Evolutionary conservation across 78 protist genomes (phyloP), one percentile per base, ranked within the genome.

Genomic region (Dictyostelium brefeldianum): DNA sequence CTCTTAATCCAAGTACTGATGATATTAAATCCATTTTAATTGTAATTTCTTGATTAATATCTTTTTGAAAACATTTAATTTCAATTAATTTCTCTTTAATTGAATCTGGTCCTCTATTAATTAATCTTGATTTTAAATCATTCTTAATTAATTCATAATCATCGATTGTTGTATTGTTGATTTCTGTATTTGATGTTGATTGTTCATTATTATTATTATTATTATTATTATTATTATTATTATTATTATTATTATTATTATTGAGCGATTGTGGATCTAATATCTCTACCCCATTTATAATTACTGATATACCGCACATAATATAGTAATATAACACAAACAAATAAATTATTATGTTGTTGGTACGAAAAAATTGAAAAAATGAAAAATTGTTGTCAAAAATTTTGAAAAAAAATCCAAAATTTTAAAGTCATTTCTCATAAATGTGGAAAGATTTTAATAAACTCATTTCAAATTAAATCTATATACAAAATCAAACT

Each of bases 61-160:
- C 51, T n/a, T 18, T 36, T n/a, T 17, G n/a, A 22, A 2, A 15
- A 79, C 84, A 79, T 36, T 80, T 48, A 20, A 62, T 36, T 20
- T n/a, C 65, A 6, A 31, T 67, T 1, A 67, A 15, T 47, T 48
- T 80, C 12, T 43, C 41, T 7, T 62, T 25, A 10, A 82, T 69
- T 50, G 78, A 71, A 59, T 85, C 92, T 57, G 92, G 92, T 5
- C 92, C 92, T 41, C 92, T 78, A 53, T 85, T 74, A 7, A 47
- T 12, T 43, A 85, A 53, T 46, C 92, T n/a, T 10, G 15, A 14
- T 25, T 65, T 25, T 7, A 85, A 57, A 47, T 85, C 92, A 15
- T n/a, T 18, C 11, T 64, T 31, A 47, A 82, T 18, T 18, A 17
- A 10, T 11, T 53, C 22, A 20, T 41, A 50, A 29, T 51, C 27